Conservation (phyloP, 2,329 filamentous ascomycete genomes). For the Exophiala spinifera region DNA sequence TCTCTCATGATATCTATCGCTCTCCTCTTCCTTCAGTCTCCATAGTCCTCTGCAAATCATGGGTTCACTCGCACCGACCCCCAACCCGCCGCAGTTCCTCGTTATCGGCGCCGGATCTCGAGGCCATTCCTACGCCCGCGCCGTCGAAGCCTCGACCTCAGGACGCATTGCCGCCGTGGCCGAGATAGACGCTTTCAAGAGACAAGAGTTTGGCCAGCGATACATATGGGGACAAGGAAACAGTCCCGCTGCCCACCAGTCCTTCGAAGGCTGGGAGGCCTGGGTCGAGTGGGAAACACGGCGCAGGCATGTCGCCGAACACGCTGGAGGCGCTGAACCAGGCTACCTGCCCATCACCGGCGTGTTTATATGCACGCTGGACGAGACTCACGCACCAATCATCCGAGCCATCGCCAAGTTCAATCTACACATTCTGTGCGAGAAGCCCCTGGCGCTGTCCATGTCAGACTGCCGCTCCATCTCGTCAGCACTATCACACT, state of each 20-base stretch:
- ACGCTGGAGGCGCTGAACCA: slow-evolving; percentile 43
- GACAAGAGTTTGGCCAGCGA: slow-evolving; percentile 63
- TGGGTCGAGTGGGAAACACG: slow-evolving; percentile 66
- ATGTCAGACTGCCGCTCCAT: slow-evolving; percentile 69
- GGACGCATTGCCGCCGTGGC: slow-evolving; percentile 69
- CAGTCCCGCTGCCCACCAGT: slow-evolving; percentile 57
- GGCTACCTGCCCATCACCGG: slow-evolving; percentile 50
- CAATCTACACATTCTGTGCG: slow-evolving; percentile 82
- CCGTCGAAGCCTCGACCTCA: slow-evolving; percentile 52
- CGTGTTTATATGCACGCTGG: slow-evolving; percentile 71
- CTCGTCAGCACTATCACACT: slow-evolving; percentile 29
- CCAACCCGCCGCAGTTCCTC: slow-evolving; percentile 51
- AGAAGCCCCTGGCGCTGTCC: slow-evolving; percentile 86
- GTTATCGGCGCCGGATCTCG: slow-evolving; percentile 81
- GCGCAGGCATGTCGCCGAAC: slow-evolving; percentile 56
- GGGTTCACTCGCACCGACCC: slow-evolving; percentile 20
- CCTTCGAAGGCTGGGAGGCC: slow-evolving; percentile 70
- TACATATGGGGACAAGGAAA: slow-evolving; percentile 66
- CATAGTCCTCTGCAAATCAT: slow-evolving; percentile 5
- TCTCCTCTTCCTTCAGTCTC: too few relatives aligned
- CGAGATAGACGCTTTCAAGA: slow-evolving; percentile 76
- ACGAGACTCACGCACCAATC: slow-evolving; percentile 83
- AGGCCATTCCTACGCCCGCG: slow-evolving; percentile 69
- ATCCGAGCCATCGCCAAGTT: slow-evolving; percentile 67
- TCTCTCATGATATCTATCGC: too few relatives aligned